These are phyloP conservation scores for Colletotrichum endophyticum DNA, from an alignment of 2,329 filamentous ascomycete species.

Conservation along the genomic window DNA sequence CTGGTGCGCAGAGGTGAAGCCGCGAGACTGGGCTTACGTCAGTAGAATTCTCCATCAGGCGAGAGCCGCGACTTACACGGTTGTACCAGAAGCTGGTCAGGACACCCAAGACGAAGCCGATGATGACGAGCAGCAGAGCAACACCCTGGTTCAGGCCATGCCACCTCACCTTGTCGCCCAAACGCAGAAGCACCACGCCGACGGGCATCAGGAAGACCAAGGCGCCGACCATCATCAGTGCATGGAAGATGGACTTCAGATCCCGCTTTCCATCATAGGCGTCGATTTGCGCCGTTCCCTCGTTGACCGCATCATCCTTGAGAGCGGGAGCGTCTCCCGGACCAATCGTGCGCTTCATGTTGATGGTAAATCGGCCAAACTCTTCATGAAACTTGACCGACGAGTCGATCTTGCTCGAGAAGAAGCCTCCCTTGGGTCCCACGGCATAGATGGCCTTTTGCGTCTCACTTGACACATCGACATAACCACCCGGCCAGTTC, in stretches of 20 bases:
- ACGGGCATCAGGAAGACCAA: conserved; percentile 62
- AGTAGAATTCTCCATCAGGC: not conserved
- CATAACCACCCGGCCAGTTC: conserved; percentile 51
- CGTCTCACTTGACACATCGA: conserved; percentile 53
- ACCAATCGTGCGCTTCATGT: conserved; percentile 58
- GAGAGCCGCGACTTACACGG: conserved; percentile 46
- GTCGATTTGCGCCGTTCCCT: conserved; percentile 36
- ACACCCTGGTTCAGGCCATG: conserved; percentile 60
- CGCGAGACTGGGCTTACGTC: conserved; percentile 46
- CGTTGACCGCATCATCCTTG: conserved; percentile 33
- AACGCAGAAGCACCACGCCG: conserved; percentile 57
- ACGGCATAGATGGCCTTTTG: conserved; percentile 61
- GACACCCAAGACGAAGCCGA: conserved; percentile 59
- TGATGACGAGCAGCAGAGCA: conserved; percentile 51
- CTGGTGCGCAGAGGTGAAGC: conserved; percentile 60
- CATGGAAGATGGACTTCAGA: conserved; percentile 47
- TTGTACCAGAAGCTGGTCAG: conserved; percentile 57
- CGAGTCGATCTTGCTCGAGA: conserved; percentile 46
- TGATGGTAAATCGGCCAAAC: conserved; percentile 61
- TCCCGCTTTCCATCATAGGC: conserved; percentile 35
- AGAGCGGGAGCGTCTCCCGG: conserved; percentile 45
- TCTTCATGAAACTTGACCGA: conserved; percentile 56
- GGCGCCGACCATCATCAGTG: conserved; percentile 58
- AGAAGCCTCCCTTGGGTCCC: conserved; percentile 50
- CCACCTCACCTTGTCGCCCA: conserved; percentile 56